These are phyloP conservation scores for Penicillium longicatenatum DNA, from an alignment of 495 filamentous ascomycete genomes.

Conservation along the genomic window DNA sequence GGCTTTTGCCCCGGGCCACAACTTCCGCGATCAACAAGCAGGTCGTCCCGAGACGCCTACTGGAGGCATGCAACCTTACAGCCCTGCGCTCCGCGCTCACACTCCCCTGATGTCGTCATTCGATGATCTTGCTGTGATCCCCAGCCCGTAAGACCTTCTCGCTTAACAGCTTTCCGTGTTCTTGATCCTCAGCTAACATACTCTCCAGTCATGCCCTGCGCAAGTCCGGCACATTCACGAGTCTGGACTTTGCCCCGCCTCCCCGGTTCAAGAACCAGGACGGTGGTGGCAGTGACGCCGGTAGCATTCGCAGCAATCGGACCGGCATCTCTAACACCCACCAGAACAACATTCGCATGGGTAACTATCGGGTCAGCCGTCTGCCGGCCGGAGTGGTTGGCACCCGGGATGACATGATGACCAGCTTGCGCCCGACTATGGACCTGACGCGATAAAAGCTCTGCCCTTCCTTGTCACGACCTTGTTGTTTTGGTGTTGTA, in stretches of 20 bases:
- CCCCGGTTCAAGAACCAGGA: conserved; percentile 78
- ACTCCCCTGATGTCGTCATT: conserved; percentile 79
- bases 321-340: conserved; percentile 76
- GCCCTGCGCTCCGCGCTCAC: conserved; percentile 66
- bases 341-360: conserved; percentile 75
- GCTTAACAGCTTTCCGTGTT: conserved; percentile 31
- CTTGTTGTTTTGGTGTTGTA: conserved; percentile 28
- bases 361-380: conserved; percentile 87
- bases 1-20: conserved; percentile 84
- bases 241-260: conserved; percentile 93
- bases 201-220: conserved; percentile 71
- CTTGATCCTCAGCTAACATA: conserved; percentile 27
- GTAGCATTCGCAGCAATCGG: conserved; percentile 83
- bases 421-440: conserved; percentile 78
- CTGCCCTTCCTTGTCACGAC: conserved; percentile 29
- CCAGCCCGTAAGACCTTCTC: conserved; percentile 76
- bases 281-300: conserved; percentile 71
- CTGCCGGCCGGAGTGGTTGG: conserved; percentile 83
- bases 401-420: conserved; percentile 69
- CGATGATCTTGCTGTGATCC: conserved; percentile 81
- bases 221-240: conserved; percentile 88
- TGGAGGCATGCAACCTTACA: conserved; percentile 75
- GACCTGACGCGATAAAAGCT: conserved; percentile 48
- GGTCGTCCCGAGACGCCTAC: conserved; percentile 81
- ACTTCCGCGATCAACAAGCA: conserved; percentile 64